phyloP scores from a whole-genome alignment of 345 rosid genomes.

The Sisymbrium irio region DNA sequence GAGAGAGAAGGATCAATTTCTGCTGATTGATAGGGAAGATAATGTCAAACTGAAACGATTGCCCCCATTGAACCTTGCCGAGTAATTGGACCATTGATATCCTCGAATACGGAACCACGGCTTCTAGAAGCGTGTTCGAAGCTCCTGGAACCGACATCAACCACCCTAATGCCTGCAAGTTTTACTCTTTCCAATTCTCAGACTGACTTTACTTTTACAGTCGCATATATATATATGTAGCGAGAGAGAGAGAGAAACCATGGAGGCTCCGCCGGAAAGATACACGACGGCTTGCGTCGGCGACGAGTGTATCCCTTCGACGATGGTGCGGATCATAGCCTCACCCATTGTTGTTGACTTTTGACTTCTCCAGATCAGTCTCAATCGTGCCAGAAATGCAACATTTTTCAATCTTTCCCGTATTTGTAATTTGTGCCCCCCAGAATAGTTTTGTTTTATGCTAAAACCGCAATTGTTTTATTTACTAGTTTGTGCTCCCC shows the following conservation, averaged over 20 bases:
- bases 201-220: neutral
- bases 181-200: neutral
- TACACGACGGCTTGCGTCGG: slow-evolving; percentile 72
- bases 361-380: neutral
- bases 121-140: slow-evolving; percentile 80
- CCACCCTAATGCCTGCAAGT: slow-evolving; percentile 63
- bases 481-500: neutral
- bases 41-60: neutral
- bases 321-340: slow-evolving; percentile 50
- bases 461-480: neutral
- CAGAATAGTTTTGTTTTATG: neutral
- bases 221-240: no score
- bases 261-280: slow-evolving; percentile 86
- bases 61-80: slow-evolving; percentile 71
- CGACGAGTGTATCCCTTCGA: slow-evolving; percentile 70
- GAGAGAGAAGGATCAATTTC: slow-evolving; percentile 6
- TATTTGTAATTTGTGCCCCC: neutral
- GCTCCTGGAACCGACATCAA: slow-evolving; percentile 90
- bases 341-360: slow-evolving; percentile 45
- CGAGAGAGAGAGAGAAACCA: slow-evolving; percentile 43
- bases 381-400: neutral
- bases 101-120: slow-evolving; percentile 72
- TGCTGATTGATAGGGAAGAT: neutral
- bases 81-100: slow-evolving; percentile 67
- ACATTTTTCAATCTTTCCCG: slow-evolving; percentile 10